Percentiles rank a stretch among this genome's conserved stretches.
Evolutionary conservation across 768 basidiomycete genomes (phyloP).

Genomic region (Mycena floridula): DNA sequence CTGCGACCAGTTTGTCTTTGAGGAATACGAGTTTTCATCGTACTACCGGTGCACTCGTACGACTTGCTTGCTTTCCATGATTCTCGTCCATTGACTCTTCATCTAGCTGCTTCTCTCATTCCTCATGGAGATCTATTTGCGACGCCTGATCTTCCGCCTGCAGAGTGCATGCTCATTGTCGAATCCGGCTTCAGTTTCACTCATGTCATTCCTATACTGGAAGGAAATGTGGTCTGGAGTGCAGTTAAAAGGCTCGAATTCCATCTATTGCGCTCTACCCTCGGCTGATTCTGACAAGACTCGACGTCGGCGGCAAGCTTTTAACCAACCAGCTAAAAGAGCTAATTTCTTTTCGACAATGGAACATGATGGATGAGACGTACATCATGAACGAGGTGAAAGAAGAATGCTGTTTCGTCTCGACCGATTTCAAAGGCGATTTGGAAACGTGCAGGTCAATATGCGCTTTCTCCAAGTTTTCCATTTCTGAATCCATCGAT

Average conservation of each 20-base stretch:
- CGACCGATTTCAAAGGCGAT: constrained; percentile 64
- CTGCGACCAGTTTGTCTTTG: constrained; percentile 94
- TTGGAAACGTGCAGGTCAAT: constrained; percentile 76
- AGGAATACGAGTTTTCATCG: constrained; percentile 90
- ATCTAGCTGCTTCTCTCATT: constrained; percentile 71
- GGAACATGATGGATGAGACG: constrained; percentile 98
- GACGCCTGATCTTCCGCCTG: constrained; percentile 36
- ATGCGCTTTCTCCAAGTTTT: constrained; percentile 1
- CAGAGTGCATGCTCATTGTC: constrained; percentile 78
- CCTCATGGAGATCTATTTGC: constrained; percentile 71
- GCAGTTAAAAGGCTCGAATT: constrained; percentile 65
- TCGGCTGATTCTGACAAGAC: constrained; percentile 37
- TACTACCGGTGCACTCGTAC: constrained; percentile 79
- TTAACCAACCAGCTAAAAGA: constrained; percentile 95
- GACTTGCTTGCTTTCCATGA: constrained; percentile 20
- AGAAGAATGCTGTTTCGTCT: constrained; percentile 86
- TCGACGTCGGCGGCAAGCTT: constrained; percentile 94
- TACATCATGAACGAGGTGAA: constrained; percentile 91
- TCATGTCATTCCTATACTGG: constrained; percentile 80
- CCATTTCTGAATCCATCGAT: constrained; percentile 1
- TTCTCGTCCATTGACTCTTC: constrained; percentile 7
- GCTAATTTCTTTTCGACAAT: constrained; percentile 89
- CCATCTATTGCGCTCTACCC: constrained; percentile 9
- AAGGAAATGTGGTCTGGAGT: constrained; percentile 67
- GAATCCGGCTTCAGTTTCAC: constrained; percentile 95